These are phyloP conservation scores for Heterobasidion parviporum DNA, from an alignment of 1,284 basidiomycete species.

Conservation along the genomic window DNA sequence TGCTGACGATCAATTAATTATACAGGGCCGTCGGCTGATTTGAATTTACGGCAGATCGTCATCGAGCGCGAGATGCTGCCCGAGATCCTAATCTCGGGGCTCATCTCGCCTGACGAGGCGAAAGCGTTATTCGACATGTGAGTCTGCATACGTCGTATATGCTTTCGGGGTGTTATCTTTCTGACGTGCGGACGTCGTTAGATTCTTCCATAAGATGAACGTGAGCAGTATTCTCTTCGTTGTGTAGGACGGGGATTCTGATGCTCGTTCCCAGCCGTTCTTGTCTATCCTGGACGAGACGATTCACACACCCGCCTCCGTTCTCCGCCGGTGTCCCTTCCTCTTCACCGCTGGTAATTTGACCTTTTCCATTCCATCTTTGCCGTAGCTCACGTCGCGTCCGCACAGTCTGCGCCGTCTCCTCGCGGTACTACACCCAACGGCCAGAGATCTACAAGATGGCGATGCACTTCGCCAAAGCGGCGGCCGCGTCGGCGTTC, in stretches of 20 bases:
- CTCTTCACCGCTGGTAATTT: slow-evolving; percentile 29
- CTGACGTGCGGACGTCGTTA: slow-evolving; percentile 3
- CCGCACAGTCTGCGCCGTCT: slow-evolving; percentile 25
- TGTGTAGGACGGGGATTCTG: background rate
- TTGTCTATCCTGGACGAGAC: slow-evolving; percentile 28
- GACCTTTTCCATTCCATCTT: background rate
- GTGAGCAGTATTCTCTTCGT: slow-evolving; percentile 9
- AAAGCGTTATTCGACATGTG: slow-evolving; percentile 36
- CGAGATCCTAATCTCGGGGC: slow-evolving; percentile 34
- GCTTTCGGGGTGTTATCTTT: background rate
- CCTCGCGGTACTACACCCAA: slow-evolving; percentile 26
- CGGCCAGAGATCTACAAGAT: slow-evolving; percentile 27
- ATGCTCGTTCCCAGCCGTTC: slow-evolving; percentile 16
- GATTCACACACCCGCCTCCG: slow-evolving; percentile 27
- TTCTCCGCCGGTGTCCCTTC: slow-evolving; percentile 29
- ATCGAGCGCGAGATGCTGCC: slow-evolving; percentile 34
- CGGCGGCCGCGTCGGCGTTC: slow-evolving; percentile 19
- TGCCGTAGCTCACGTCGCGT: background rate
- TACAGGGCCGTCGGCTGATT: slow-evolving; percentile 21
- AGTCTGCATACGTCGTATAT: slow-evolving; percentile 14
- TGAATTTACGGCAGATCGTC: slow-evolving; percentile 30
- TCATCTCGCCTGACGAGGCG: slow-evolving; percentile 34
- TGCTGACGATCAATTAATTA: slow-evolving; percentile 20
- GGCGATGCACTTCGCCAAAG: slow-evolving; percentile 28
- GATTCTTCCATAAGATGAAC: slow-evolving; percentile 29